Base-by-base conservation (phyloP, 1,139 yeast genomes). In the Hyphopichia pseudoburtonii region DNA sequence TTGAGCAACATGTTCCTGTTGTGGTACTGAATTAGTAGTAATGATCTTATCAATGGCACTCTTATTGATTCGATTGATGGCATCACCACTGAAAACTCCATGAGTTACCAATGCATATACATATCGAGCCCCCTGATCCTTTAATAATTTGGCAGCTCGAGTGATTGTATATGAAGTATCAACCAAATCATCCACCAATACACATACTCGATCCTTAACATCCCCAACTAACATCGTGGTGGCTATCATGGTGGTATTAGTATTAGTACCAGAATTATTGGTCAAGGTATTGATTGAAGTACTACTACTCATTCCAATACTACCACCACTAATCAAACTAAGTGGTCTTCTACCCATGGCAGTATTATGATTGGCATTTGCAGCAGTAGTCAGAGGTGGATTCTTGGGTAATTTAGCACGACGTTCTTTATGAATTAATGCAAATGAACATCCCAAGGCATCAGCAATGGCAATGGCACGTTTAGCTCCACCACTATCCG, bases 401-500 rank as follows among this genome's bases (percentile, higher is more conserved):
- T 48, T 48, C 38, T 56, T 60, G 6, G 68, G 57, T 6, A 57
- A 52, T 43, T 70, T 71, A 33, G 82, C 78, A 45, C 96, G 73
- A 56, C 96, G 76, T 57, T 94, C 99, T 62, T 94, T 94, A 65
- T 94, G 97, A 49, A 94, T 89, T 58, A 94, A 72, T 0, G 99
- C 98, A 70, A 94, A 90, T 24, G 90, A 77, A 68, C 94, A 78
- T 16, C 89, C 92, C 43, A 94, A 67, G 1, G 86, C 78, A 62
- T 92, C 99, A 2, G 98, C 98, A 45, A 92, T 77, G 1, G 92
- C 83, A 1, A 96, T 86, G 24, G 98, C 97, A 46, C 97, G 72
- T 59, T 92, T 92, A 35, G 97, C 97, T 44, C 97, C 98, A 54
- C 97, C 97, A 34, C 96, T 90, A 63, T 90, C 97, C 0, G 97